Percentiles rank a stretch among this genome's conserved stretches.
phyloP scores from a whole-genome alignment of 1,284 basidiomycete species.

The Marasmius oreades region DNA sequence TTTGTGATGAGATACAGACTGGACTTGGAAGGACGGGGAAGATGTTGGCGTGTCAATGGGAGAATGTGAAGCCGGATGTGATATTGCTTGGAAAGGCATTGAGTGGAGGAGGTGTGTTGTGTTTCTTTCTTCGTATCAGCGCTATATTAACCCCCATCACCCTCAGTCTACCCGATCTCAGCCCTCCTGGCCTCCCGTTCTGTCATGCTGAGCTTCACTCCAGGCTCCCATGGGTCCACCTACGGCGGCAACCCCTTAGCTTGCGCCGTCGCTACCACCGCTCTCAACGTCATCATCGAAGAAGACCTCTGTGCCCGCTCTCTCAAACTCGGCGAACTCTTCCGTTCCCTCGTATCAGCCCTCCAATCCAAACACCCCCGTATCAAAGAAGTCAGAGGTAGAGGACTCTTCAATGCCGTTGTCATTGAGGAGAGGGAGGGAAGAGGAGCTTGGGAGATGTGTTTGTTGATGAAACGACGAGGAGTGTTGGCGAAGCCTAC shows the following conservation, averaged over 20 bases:
- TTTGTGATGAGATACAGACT: slow-evolving; percentile 98
- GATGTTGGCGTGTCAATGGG: slow-evolving; percentile 88
- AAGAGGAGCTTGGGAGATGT: slow-evolving; percentile 93
- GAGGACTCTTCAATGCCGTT: slow-evolving; percentile 90
- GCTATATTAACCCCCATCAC: slow-evolving; percentile 4
- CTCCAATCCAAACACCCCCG: slow-evolving; percentile 60
- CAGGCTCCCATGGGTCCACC: slow-evolving; percentile 98
- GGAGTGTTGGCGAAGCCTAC: slow-evolving; percentile 96
- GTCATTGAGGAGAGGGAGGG: slow-evolving; percentile 88
- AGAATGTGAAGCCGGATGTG: slow-evolving; percentile 88
- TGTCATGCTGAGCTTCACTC: slow-evolving; percentile 92
- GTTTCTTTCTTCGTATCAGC: slow-evolving; percentile 2
- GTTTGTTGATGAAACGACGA: slow-evolving; percentile 86
- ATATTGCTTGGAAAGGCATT: slow-evolving; percentile 95
- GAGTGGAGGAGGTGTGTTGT: slow-evolving; percentile 76
- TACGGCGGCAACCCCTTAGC: slow-evolving; percentile 95
- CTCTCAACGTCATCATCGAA: slow-evolving; percentile 83
- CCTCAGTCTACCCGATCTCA: slow-evolving; percentile 90
- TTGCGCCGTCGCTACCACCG: slow-evolving; percentile 91
- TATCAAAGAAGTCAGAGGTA: slow-evolving; percentile 75
- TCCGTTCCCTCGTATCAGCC: slow-evolving; percentile 66
- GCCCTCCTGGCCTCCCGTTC: slow-evolving; percentile 89
- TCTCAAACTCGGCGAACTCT: slow-evolving; percentile 73
- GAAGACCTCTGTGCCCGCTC: slow-evolving; percentile 85
- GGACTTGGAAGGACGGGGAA: slow-evolving; percentile 83